A percentile compares a stretch with the other conserved stretches of the same genome.
phyloP scores from a whole-genome alignment of 2,329 filamentous ascomycete genomes.

The Arthrinium phaeospermum region DNA sequence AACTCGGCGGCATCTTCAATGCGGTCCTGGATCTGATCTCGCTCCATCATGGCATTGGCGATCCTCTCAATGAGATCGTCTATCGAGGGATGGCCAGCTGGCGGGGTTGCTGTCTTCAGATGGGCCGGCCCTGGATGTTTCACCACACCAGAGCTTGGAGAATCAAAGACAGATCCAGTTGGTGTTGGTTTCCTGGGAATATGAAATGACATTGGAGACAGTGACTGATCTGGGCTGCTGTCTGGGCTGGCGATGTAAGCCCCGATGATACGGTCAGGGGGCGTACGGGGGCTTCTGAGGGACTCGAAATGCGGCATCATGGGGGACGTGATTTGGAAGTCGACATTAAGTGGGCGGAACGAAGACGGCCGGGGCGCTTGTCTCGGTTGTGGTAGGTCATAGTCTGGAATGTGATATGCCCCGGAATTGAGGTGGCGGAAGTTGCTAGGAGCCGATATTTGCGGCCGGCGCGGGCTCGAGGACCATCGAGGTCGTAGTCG shows the following conservation, averaged over 20 bases:
- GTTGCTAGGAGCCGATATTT: constrained; percentile 64
- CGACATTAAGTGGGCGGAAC: constrained; percentile 61
- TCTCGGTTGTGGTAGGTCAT: constrained; percentile 32
- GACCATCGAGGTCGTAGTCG: constrained; percentile 31
- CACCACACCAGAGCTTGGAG: constrained; percentile 37
- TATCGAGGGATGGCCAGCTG: constrained; percentile 43
- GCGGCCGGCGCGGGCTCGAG: constrained; percentile 55
- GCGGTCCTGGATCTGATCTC: constrained; percentile 62
- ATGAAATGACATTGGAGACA: constrained; percentile 51
- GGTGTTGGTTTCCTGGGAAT: constrained; percentile 54
- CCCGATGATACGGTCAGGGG: constrained; percentile 10
- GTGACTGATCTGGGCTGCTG: constrained; percentile 37
- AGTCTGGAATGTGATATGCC: constrained; percentile 37
- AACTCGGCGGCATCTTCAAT: constrained; percentile 66
- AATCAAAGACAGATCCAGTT: constrained; percentile 40
- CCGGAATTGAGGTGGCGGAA: constrained; percentile 62
- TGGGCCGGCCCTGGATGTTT: constrained; percentile 53
- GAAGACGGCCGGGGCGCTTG: constrained; percentile 43
- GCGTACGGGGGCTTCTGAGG: constrained; percentile 27
- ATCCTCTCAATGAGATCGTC: constrained; percentile 61
- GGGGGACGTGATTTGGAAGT: constrained; percentile 62
- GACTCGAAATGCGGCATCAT: constrained; percentile 58
- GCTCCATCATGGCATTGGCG: constrained; percentile 62
- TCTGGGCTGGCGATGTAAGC: constrained; percentile 37
- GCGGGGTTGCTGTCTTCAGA: constrained; percentile 48